Base-by-base conservation (phyloP, 352 stramenopile genomes). In the Globisporangium megalacanthum region DNA sequence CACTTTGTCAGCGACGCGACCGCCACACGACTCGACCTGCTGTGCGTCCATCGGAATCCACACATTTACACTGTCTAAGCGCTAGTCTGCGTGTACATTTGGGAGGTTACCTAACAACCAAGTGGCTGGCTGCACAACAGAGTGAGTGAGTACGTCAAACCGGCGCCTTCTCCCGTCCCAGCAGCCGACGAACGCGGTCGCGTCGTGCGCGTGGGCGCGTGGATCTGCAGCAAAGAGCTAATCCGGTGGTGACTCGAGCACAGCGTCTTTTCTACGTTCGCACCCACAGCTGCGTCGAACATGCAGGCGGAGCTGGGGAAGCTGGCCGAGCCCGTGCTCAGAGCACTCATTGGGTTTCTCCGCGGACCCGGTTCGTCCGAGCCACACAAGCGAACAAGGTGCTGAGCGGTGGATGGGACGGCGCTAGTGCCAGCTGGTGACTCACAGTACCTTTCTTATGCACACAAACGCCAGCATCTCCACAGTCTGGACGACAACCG, bases 211-310 rank as follows among this genome's bases (percentile, higher is more conserved):
- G 61, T 60, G n/a, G 54, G 54, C 13, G 31, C 31, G 6, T 83
- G 71, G 71, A 56, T 59, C 19, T 78, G 71, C 50, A 76, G 71
- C 31, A 35, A 71, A 46, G 71, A 83, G 46, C 70, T 69, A 29
- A 61, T 83, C 35, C 49, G 58, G 8, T 83, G 73, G 73, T 72
- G 73, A 47, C 60, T 83, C 39, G 60, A 77, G 59, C 74, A 72
- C 47, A 81, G 69, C 42, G 60, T 81, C 25, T 73, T 79, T 44
- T 20, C 69, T 9, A 61, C 69, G 41, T 73, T 81, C 36, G 37
- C 47, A 31, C 36, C 37, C 3, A n/a, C 20, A 7, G 56, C 47
- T 13, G 6, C 54, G 1, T 52, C 57, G 2, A 36, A 8, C 17
- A 59, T 70, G 11, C 64, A 56, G 47, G 74, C 74, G 47, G 74